Conservation (phyloP, 495 filamentous ascomycete genomes). For the Tetracladium setigerum region DNA sequence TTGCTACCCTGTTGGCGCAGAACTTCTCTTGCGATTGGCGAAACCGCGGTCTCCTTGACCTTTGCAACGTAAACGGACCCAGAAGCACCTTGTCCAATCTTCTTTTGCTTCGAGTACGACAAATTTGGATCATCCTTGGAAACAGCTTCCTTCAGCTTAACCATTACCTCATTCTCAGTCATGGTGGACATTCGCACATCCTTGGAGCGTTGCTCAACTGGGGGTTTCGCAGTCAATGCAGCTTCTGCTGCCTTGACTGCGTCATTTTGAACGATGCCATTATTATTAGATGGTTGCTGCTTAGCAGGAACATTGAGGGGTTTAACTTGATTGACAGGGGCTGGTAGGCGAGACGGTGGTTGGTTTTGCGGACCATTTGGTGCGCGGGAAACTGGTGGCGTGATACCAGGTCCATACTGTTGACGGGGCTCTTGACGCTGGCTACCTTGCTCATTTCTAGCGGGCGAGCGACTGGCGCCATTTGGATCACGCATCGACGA, state of each 20-base stretch:
- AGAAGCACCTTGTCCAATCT: slow-evolving; percentile 96
- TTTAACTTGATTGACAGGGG: slow-evolving; percentile 66
- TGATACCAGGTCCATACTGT: slow-evolving; percentile 14
- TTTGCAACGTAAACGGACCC: slow-evolving; percentile 97
- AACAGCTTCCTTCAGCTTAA: slow-evolving; percentile 83
- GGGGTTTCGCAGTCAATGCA: slow-evolving; percentile 66
- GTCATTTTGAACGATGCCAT: slow-evolving; percentile 42
- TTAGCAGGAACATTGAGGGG: slow-evolving; percentile 86
- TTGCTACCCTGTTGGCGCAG: slow-evolving; percentile 61
- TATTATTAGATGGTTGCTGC: slow-evolving; percentile 41
- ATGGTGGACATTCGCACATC: slow-evolving; percentile 94
- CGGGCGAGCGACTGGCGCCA: slow-evolving; percentile 6
- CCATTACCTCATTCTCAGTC: slow-evolving; percentile 95
- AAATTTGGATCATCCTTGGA: slow-evolving; percentile 86
- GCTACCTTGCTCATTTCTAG: slow-evolving; percentile 8
- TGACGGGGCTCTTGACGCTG: slow-evolving; percentile 19
- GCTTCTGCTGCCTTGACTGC: slow-evolving; percentile 74
- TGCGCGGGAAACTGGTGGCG: slow-evolving; percentile 39
- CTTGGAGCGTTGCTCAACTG: slow-evolving; percentile 62
- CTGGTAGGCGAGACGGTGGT: slow-evolving; percentile 51
- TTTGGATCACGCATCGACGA: slow-evolving; percentile 18
- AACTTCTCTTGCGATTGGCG: slow-evolving; percentile 55
- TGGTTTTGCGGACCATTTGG: slow-evolving; percentile 41
- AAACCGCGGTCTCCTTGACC: slow-evolving; percentile 67
- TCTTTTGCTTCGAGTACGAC: slow-evolving; percentile 97